These are phyloP conservation scores for Nakazawaea ishiwadae DNA, from an alignment of 805 yeast species.

Conservation along the genomic window DNA sequence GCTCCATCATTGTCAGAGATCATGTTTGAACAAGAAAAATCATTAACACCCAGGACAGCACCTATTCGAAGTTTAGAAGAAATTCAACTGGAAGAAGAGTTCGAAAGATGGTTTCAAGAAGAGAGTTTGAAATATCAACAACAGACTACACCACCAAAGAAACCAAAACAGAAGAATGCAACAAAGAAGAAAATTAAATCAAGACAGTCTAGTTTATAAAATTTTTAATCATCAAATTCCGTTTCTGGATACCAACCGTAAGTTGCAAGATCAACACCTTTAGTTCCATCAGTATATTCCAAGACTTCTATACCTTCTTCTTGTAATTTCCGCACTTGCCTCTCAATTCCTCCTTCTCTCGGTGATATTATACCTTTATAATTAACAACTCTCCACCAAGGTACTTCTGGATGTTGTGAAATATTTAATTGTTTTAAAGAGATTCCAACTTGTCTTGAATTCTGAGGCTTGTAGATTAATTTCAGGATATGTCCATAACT, in stretches of 20 bases:
- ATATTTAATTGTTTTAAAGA: constrained; percentile 49
- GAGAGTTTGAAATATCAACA: constrained; percentile 65
- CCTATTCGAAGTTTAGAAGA: constrained; percentile 53
- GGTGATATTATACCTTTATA: constrained; percentile 61
- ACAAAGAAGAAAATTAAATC: background rate
- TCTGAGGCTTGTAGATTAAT: constrained; percentile 54
- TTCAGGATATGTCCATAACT: constrained; percentile 75
- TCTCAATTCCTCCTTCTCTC: constrained; percentile 37
- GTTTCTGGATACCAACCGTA: constrained; percentile 70
- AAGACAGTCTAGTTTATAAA: background rate
- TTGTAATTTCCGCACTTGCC: constrained; percentile 41
- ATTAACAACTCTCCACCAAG: constrained; percentile 80
- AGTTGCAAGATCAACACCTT: constrained; percentile 35
- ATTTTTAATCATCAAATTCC: constrained; percentile 31
- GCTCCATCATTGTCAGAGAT: constrained; percentile 38
- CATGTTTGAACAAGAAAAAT: constrained; percentile 38
- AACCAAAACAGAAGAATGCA: constrained; percentile 2
- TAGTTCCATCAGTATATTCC: constrained; percentile 21
- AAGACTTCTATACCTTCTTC: constrained; percentile 45
- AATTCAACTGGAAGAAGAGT: constrained; percentile 75
- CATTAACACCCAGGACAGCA: background rate
- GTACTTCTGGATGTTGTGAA: constrained; percentile 37
- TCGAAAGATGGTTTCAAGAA: constrained; percentile 84
- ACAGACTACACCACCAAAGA: background rate
- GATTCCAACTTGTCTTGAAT: constrained; percentile 72